Percentiles rank a stretch among this genome's conserved stretches.
Evolutionary conservation across 2,329 filamentous ascomycete genomes (phyloP).

Genomic region (Colletotrichum nymphaeae): DNA sequence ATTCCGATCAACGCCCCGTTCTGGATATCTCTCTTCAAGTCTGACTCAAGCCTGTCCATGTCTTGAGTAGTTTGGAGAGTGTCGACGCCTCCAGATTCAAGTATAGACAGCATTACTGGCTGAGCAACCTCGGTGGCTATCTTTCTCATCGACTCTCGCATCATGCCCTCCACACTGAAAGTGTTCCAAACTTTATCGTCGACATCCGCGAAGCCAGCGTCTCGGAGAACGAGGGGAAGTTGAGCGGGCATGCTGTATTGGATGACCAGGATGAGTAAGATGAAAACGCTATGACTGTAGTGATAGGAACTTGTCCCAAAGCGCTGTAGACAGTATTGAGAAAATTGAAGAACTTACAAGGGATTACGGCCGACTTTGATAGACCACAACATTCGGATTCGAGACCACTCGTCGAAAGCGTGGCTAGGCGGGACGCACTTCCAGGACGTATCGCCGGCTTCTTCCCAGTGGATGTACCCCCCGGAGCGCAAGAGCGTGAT

Average conservation of each 20-base stretch:
- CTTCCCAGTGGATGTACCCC: constrained; percentile 37
- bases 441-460: constrained; percentile 10
- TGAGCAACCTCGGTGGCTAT: neutral
- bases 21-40: neutral
- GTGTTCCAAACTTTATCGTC: constrained; percentile 16
- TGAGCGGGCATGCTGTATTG: constrained; percentile 4
- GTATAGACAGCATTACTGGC: neutral
- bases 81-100: constrained; percentile 1
- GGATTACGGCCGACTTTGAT: neutral
- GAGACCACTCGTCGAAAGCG: constrained; percentile 19
- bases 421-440: constrained; percentile 19
- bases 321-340: neutral
- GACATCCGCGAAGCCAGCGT: neutral
- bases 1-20: neutral
- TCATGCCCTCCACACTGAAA: neutral
- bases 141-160: constrained; percentile 4
- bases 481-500: constrained; percentile 29
- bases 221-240: neutral
- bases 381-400: neutral
- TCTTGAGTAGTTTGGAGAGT: neutral
- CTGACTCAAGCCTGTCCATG: constrained; percentile 2
- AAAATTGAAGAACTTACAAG: neutral
- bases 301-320: neutral
- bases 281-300: too few relatives aligned
- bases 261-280: too few relatives aligned